These are phyloP conservation scores for Sphaerostilbella broomeana DNA, from an alignment of 2,329 filamentous ascomycete species.

Conservation along the genomic window DNA sequence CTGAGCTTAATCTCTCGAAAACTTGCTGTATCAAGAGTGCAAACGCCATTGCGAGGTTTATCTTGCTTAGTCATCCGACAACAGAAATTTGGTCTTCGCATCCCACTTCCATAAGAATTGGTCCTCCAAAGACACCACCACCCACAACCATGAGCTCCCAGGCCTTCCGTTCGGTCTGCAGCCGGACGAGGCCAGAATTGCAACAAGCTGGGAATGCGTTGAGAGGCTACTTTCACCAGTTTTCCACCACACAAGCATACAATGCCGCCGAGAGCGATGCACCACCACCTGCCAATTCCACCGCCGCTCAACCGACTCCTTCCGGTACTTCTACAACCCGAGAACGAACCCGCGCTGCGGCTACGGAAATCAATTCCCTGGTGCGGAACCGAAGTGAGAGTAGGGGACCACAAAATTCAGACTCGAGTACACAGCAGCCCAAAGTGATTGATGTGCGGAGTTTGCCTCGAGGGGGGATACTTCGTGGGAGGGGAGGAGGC, in stretches of 20 bases:
- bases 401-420: constrained; percentile 4
- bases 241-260: constrained; percentile 33
- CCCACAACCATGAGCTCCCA: constrained; percentile 31
- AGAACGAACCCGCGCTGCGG: constrained; percentile 28
- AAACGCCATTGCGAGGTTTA: background rate
- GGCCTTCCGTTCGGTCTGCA: constrained; percentile 32
- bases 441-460: constrained; percentile 35
- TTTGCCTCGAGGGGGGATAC: constrained; percentile 26
- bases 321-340: too few relatives aligned
- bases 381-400: constrained; percentile 17
- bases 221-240: constrained; percentile 29
- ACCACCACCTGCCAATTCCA: constrained; percentile 12
- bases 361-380: constrained; percentile 29
- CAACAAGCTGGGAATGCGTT: constrained; percentile 26
- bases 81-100: constrained; percentile 13
- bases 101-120: constrained; percentile 3
- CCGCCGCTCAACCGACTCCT: constrained; percentile 8
- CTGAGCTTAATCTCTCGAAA: too few relatives aligned
- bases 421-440: constrained; percentile 18
- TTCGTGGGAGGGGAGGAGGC: constrained; percentile 21
- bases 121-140: constrained; percentile 4
- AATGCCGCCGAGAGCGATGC: constrained; percentile 26
- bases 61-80: constrained; percentile 5
- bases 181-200: constrained; percentile 30
- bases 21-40: background rate